Percentiles rank a stretch among this genome's conserved stretches.
These are phyloP conservation scores for Heimioporus punctisporus DNA, from an alignment of 1,284 basidiomycete species.

Conservation along the genomic window DNA sequence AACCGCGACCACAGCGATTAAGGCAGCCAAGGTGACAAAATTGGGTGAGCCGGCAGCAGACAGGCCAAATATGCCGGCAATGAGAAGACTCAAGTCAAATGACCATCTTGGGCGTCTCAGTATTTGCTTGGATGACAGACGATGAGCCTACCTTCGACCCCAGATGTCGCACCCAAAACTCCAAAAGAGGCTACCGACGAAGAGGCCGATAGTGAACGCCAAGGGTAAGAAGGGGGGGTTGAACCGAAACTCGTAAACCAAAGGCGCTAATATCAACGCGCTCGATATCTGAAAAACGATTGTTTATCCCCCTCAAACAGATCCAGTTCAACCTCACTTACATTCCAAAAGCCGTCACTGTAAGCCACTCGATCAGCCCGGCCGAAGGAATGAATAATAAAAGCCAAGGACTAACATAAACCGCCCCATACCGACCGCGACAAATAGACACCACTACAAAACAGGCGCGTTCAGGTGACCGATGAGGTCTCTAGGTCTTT, in stretches of 20 bases:
- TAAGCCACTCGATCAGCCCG: not conserved
- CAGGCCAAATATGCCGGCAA: constrained; percentile 58
- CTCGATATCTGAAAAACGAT: constrained; percentile 42
- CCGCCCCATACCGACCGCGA: constrained; percentile 70
- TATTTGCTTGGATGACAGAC: not conserved
- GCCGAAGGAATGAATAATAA: not conserved
- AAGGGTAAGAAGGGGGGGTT: constrained; percentile 58
- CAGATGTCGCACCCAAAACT: constrained; percentile 67
- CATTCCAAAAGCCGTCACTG: constrained; percentile 52
- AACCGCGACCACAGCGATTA: constrained; percentile 45
- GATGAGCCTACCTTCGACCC: constrained; percentile 49
- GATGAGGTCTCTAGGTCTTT: not conserved
- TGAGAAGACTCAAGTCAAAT: constrained; percentile 66
- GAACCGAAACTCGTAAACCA: constrained; percentile 59
- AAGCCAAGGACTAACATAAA: constrained; percentile 51
- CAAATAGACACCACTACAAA: constrained; percentile 54
- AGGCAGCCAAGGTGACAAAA: constrained; percentile 44
- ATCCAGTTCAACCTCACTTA: constrained; percentile 24
- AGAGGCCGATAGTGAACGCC: constrained; percentile 60
- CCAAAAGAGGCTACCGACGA: constrained; percentile 69
- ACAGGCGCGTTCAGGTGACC: not conserved
- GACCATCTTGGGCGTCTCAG: constrained; percentile 40
- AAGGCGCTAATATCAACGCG: constrained; percentile 58
- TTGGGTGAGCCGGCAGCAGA: constrained; percentile 46
- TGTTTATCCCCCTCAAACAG: not conserved